phyloP scores from a whole-genome alignment of 495 filamentous ascomycete species.

The Aspergillus incahuasiensis region DNA sequence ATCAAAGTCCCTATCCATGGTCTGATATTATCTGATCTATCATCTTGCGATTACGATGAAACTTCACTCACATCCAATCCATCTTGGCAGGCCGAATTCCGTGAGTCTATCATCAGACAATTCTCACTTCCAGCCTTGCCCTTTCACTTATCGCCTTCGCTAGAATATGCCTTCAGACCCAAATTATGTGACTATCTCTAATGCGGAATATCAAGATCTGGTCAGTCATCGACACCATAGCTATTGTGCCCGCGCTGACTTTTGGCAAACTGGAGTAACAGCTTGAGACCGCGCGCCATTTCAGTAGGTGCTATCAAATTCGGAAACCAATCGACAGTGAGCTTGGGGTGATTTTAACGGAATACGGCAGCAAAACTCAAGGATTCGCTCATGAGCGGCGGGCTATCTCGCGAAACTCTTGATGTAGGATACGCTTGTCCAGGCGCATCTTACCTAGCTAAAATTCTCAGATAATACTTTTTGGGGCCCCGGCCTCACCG shows the following conservation, averaged over 20 bases:
- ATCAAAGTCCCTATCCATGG: not conserved
- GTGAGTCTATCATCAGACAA: constrained; percentile 3
- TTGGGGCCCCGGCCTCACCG: constrained; percentile 31
- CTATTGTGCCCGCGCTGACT: constrained; percentile 7
- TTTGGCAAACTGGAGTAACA: constrained; percentile 18
- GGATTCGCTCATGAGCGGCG: constrained; percentile 57
- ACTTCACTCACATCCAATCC: not conserved
- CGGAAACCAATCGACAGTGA: not conserved
- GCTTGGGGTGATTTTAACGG: constrained; percentile 2
- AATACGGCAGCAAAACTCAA: constrained; percentile 51
- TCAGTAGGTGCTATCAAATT: constrained; percentile 25
- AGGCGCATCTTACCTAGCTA: constrained; percentile 17
- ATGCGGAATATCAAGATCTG: constrained; percentile 51
- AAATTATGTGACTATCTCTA: constrained; percentile 48
- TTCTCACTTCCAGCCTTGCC: not conserved
- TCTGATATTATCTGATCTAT: not conserved
- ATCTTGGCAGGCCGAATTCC: constrained; percentile 5
- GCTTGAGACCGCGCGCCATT: constrained; percentile 43
- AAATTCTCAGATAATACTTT: constrained; percentile 48
- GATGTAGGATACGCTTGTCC: constrained; percentile 36
- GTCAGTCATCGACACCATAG: constrained; percentile 31
- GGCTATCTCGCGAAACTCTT: constrained; percentile 57
- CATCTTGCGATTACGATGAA: not conserved
- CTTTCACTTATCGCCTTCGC: not conserved
- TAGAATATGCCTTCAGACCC: constrained; percentile 19